Percentiles rank a stretch among this genome's conserved stretches.
Conservation (phyloP, 257 asterid species). For the Ehretia macrophylla region DNA sequence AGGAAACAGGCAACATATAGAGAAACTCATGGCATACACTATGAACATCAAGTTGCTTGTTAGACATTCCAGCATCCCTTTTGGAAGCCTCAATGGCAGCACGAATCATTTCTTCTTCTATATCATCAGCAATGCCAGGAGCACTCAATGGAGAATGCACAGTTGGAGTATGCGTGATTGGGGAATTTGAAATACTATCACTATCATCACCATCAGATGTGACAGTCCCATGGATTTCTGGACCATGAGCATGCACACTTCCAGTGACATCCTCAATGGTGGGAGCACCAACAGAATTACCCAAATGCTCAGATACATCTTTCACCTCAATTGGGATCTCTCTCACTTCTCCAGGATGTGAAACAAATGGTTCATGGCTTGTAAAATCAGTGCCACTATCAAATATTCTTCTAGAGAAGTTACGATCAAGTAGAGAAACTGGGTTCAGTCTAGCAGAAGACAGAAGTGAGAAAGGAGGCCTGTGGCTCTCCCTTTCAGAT, state of each 20-base stretch:
- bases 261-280: slow-evolving; percentile 60
- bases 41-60: slow-evolving; percentile 32
- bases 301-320: slow-evolving; percentile 53
- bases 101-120: slow-evolving; percentile 97
- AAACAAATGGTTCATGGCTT: slow-evolving; percentile 45
- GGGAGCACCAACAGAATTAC: slow-evolving; percentile 35
- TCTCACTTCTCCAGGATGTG: slow-evolving; percentile 70
- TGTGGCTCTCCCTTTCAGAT: slow-evolving; percentile 33
- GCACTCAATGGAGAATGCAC: slow-evolving; percentile 44
- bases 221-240: slow-evolving; percentile 49
- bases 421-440: slow-evolving; percentile 49
- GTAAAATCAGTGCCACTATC: slow-evolving; percentile 37
- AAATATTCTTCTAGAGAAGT: slow-evolving; percentile 33
- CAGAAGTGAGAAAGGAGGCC: slow-evolving; percentile 40
- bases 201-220: slow-evolving; percentile 49
- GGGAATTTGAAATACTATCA: slow-evolving; percentile 30
- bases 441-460: slow-evolving; percentile 48
- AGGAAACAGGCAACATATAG: slow-evolving; percentile 11
- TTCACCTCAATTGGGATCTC: slow-evolving; percentile 80
- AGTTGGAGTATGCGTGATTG: slow-evolving; percentile 1
- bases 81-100: slow-evolving; percentile 99
- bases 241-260: slow-evolving; percentile 43
- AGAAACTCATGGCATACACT: slow-evolving; percentile 36
- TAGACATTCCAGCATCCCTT: slow-evolving; percentile 58
- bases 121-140: slow-evolving; percentile 56